Evolutionary conservation across 352 stramenopile species (phyloP), one percentile per base, ranked within the genome.

Genomic region (Globisporangium apiculatum): DNA sequence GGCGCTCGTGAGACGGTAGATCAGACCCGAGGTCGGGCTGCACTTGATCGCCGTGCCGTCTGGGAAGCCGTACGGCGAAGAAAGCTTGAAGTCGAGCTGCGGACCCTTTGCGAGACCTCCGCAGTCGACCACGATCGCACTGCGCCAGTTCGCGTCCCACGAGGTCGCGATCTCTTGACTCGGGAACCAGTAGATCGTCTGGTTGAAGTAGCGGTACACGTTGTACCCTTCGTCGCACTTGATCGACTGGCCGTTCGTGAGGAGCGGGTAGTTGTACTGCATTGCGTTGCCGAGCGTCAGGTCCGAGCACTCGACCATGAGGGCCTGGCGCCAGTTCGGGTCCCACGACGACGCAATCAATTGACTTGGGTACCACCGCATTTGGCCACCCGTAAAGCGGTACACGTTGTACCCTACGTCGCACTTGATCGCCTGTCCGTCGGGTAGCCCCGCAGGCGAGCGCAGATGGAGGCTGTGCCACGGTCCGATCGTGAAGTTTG

Each of bases 271-370:
- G 50, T 55, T 55, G 36, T 47, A 55, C 50, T 43, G 14, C 50
- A 55, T 55, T 14, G 40, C 14, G 14, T 7, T 18, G 14, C 50
- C 37, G 5, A 18, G 10, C 18, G 12, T 7, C 40, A 55, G 5
- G 36, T n/a, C 18, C 17, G 40, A 10, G 45, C 53, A 58, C 3
- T 58, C 53, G 17, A 51, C 40, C 7, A 61, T 40, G n/a, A 54
- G 17, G 4, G 46, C 12, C 5, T 42, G 42, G 4, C 0, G 5
- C 55, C 57, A 67, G 42, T 57, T 55, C 8, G 42, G 7, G n/a
- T 71, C 65, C 65, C 65, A 71, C 50, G 65, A 71, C 43, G 36
- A 46, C 6, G 65, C 65, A 7, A 71, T 65, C 15, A 17, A 24
- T 14, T 46, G 15, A 18, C 9, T 45, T 14, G 50, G 36, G 50